A percentile compares a stretch with the other conserved stretches of the same genome.
phyloP scores from a whole-genome alignment of 139 green algal species.

The Chlamydomonas sphaeroides region DNA sequence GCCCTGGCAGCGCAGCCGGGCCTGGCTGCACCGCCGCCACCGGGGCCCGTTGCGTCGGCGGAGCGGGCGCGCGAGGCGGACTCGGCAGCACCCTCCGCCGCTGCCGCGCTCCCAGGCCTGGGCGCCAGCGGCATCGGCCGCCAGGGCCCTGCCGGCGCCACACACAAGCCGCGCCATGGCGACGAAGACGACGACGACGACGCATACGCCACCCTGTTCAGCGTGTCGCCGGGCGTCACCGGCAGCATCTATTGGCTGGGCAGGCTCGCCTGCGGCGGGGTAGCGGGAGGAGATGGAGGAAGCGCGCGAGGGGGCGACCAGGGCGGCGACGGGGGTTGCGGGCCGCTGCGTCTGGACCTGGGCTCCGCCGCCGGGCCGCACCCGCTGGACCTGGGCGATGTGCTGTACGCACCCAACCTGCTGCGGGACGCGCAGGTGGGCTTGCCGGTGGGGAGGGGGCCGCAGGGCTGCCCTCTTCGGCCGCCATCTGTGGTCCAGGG shows the following conservation, averaged over 20 bases:
- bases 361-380: constrained; percentile 47
- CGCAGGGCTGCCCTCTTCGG: background rate
- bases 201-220: constrained; percentile 8
- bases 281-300: background rate
- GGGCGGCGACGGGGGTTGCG: background rate
- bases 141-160: too few species aligned
- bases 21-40: background rate
- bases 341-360: constrained; percentile 3
- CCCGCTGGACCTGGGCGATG: constrained; percentile 61
- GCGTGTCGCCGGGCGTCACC: background rate
- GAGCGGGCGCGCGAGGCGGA: too few species aligned
- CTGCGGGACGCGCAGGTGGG: constrained; percentile 9
- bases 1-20: too few species aligned
- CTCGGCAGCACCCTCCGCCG: too few species aligned
- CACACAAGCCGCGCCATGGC: too few species aligned
- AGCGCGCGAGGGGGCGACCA: background rate
- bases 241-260: constrained; percentile 61
- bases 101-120: too few species aligned
- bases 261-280: background rate
- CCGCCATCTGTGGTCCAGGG: too few species aligned
- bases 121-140: too few species aligned
- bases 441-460: too few species aligned
- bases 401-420: constrained; percentile 65
- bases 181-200: background rate
- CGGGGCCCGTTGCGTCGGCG: background rate